These are phyloP conservation scores for Gossypium stocksii DNA, from an alignment of 345 rosid species.

Conservation along the genomic window DNA sequence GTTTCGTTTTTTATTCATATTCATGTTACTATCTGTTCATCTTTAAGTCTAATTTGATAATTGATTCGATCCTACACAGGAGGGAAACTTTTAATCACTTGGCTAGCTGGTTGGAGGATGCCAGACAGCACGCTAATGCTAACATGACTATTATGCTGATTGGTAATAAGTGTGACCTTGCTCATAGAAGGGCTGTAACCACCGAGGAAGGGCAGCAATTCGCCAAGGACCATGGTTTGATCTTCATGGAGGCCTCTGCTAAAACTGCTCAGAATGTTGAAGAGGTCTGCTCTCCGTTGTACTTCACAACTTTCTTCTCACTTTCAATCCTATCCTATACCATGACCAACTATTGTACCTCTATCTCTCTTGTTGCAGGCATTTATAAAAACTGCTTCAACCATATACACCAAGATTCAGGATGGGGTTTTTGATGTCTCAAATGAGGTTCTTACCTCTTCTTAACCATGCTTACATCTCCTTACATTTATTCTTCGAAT, in stretches of 20 bases:
- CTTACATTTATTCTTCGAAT: not conserved
- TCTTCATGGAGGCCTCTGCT: slow-evolving; percentile 99
- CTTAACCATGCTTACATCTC: not conserved
- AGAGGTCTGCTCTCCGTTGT: slow-evolving; percentile 44
- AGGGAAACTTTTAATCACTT: slow-evolving; percentile 93
- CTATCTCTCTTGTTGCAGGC: slow-evolving; percentile 42
- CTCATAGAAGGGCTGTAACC: slow-evolving; percentile 92
- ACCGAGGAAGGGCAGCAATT: slow-evolving; percentile 96
- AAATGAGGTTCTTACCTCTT: slow-evolving; percentile 54
- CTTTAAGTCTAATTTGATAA: not conserved
- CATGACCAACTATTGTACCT: not conserved
- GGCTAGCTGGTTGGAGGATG: slow-evolving; percentile 97
- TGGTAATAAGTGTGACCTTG: slow-evolving; percentile 92
- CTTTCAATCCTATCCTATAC: not conserved
- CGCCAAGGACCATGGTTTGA: slow-evolving; percentile 92
- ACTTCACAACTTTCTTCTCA: not conserved
- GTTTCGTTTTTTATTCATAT: not conserved
- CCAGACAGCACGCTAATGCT: slow-evolving; percentile 97
- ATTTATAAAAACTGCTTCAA: slow-evolving; percentile 88
- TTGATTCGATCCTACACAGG: slow-evolving; percentile 28
- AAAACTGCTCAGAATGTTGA: slow-evolving; percentile 98
- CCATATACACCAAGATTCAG: slow-evolving; percentile 92
- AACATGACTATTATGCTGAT: slow-evolving; percentile 96
- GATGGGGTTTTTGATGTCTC: slow-evolving; percentile 98
- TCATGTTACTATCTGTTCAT: not conserved